Evolutionary conservation across 768 basidiomycete species (phyloP).

Genomic region (Trametes punicea): DNA sequence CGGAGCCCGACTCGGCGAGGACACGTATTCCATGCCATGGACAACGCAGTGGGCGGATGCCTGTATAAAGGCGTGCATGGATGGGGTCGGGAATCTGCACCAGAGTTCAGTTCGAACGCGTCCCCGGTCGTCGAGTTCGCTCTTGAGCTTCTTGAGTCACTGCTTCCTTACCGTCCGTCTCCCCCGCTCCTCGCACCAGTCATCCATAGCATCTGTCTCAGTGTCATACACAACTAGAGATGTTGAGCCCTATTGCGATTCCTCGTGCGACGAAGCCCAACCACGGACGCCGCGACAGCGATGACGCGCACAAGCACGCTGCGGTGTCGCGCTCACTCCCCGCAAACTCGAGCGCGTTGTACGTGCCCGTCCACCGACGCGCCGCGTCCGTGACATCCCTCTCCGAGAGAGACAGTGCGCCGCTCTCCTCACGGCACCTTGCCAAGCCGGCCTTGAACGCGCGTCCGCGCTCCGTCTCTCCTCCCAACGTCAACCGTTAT

Average conservation of each 20-base stretch:
- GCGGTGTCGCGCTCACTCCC: not conserved
- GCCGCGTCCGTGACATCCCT: conserved; percentile 12
- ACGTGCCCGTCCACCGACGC: conserved; percentile 25
- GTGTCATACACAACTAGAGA: not conserved
- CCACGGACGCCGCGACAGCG: not conserved
- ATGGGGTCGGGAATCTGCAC: not conserved
- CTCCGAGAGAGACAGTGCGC: not conserved
- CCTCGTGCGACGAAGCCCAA: conserved; percentile 6
- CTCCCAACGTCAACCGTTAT: not conserved
- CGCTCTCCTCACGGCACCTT: conserved; percentile 6
- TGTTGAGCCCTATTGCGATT: conserved; percentile 26
- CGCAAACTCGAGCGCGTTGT: conserved; percentile 3
- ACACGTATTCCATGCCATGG: no score
- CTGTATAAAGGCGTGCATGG: conserved; percentile 5
- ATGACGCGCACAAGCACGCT: conserved; percentile 11
- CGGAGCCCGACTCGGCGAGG: no score
- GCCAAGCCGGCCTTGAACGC: not conserved
- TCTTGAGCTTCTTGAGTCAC: not conserved
- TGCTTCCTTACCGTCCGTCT: not conserved
- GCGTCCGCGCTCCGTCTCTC: conserved; percentile 2
- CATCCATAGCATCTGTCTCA: not conserved
- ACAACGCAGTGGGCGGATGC: not conserved
- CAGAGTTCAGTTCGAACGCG: conserved; percentile 11
- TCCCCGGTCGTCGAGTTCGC: not conserved
- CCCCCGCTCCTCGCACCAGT: not conserved